Base-by-base conservation (phyloP, 2,329 filamentous ascomycete species). In the Xylaria polymorpha region DNA sequence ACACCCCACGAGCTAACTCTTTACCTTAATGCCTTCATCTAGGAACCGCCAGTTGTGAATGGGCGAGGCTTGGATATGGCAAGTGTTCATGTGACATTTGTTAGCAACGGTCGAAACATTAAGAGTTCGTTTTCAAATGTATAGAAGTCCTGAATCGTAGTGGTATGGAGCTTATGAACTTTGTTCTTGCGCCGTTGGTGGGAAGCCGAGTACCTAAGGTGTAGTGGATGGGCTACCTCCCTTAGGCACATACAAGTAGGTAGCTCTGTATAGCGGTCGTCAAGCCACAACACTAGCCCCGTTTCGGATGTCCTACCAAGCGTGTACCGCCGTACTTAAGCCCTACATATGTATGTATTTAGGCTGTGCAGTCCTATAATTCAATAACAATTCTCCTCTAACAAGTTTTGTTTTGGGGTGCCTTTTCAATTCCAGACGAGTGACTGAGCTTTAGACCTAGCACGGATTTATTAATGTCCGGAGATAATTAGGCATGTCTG, bases 221-320 rank as follows among this genome's bases (percentile, higher is more conserved):
- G 3, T 3, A 14, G 4, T 43, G 18, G 41, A 43, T n/a, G n/a
- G n/a, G n/a, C n/a, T n/a, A n/a, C n/a, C n/a, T n/a, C n/a, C n/a
- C n/a, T n/a, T n/a, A n/a, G n/a, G n/a, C n/a, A n/a, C n/a, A n/a
- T n/a, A n/a, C n/a, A n/a, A n/a, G n/a, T n/a, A n/a, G n/a, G n/a
- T n/a, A n/a, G n/a, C n/a, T n/a, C n/a, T n/a, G n/a, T n/a, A n/a
- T 29, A 29, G 25, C 25, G 25, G 25, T 37, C 10, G 20, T 39
- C 18, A 35, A 55, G 50, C 50, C 51, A 56, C 51, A 56, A 15
- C 51, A 56, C 32, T 32, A 56, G 51, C 51, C 32, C 39, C 51
- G 3, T 22, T 22, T 12, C 4, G 3, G 9, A 20, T 7, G n/a
- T 39, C 5, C 46, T 1, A 50, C 22, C 12, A 29, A 29, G 41